Base-by-base conservation (phyloP, 176 grass and related monocot species). In the Cenchrus fungigraminus region DNA sequence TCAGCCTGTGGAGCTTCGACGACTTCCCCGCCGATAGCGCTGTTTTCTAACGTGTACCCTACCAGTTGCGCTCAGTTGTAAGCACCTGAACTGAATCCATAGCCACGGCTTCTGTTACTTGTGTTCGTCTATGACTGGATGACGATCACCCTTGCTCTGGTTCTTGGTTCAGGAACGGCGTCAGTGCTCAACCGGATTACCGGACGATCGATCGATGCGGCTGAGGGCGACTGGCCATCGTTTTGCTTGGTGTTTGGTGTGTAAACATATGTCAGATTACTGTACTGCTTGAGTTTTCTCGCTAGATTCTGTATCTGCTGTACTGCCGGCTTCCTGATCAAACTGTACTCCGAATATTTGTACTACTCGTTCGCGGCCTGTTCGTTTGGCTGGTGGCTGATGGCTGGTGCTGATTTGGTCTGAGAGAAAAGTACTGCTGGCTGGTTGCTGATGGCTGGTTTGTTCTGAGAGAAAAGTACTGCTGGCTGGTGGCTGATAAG, bases 1-100 rank as follows among this genome's bases (percentile, higher is more conserved):
- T 82, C 69, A 68, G 67, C 66, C 89, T 97, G 79, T 97, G 95
- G 95, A 94, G 92, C 82, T 94, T 97, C 75, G 92, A 97, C 46
- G 95, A 94, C 51, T 84, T 94, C 58, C 88, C 90, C 67, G 19
- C 85, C 56, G 88, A 89, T 25, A 77, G 87, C 67, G 83, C 65
- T 59, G 16, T 74, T 25, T 92, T 88, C 60, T 97, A 60, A 89
- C 37, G 37, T 17, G 75, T 19, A 40, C 6, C 58, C 5, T 32
- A 46, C 57, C 34, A 11, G 59, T 3, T 65, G 64, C 64, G 6
- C 46, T 46, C 45, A 1, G 7, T 61, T 72, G 88, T 82, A 78
- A 90, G 78, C 57, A 81, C 74, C 77, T 76, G 31, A 52, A 40
- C 37, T 40, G 37, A 40, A 43, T 52, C 29, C 40, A 12, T 40